Conservation (phyloP, 768 basidiomycete species). For the Lactarius indigo region DNA sequence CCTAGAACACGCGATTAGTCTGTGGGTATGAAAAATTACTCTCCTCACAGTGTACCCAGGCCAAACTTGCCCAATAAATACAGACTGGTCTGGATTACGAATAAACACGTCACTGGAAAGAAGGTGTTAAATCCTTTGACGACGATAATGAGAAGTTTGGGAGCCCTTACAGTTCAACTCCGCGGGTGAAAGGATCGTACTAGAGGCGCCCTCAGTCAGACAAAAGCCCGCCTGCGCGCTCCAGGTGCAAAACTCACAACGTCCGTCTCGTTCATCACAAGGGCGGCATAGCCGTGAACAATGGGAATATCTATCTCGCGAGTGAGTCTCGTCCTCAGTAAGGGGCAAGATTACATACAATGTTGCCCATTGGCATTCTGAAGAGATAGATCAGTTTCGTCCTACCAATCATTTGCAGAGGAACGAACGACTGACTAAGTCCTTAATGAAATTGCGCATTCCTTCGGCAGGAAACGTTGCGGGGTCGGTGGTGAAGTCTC, state of each 20-base stretch:
- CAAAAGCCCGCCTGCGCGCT: neutral
- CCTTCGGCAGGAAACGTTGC: slow-evolving; percentile 56
- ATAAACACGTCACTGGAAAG: slow-evolving; percentile 58
- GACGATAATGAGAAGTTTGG: neutral
- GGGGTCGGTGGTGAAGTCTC: slow-evolving; percentile 70
- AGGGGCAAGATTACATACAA: slow-evolving; percentile 32
- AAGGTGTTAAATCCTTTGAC: slow-evolving; percentile 1
- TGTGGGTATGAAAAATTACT: neutral
- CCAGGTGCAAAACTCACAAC: slow-evolving; percentile 41
- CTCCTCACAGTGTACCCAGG: slow-evolving; percentile 62
- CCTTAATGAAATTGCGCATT: slow-evolving; percentile 49
- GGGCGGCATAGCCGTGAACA: slow-evolving; percentile 59
- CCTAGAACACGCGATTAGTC: slow-evolving; percentile 32
- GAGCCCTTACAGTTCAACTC: slow-evolving; percentile 49
- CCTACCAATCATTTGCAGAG: neutral
- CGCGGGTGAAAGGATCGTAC: slow-evolving; percentile 67
- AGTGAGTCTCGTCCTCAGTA: neutral
- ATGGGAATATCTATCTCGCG: slow-evolving; percentile 57
- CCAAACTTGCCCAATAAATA: slow-evolving; percentile 76
- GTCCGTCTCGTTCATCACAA: slow-evolving; percentile 57
- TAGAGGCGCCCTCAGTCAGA: slow-evolving; percentile 27
- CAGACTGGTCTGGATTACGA: slow-evolving; percentile 68
- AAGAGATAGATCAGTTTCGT: neutral
- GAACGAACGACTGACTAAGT: slow-evolving; percentile 44
- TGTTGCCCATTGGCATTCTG: slow-evolving; percentile 47